A percentile compares a stretch with the other conserved stretches of the same genome.
phyloP scores from a whole-genome alignment of 2,329 filamentous ascomycete genomes.

The Cadophora gregata region DNA sequence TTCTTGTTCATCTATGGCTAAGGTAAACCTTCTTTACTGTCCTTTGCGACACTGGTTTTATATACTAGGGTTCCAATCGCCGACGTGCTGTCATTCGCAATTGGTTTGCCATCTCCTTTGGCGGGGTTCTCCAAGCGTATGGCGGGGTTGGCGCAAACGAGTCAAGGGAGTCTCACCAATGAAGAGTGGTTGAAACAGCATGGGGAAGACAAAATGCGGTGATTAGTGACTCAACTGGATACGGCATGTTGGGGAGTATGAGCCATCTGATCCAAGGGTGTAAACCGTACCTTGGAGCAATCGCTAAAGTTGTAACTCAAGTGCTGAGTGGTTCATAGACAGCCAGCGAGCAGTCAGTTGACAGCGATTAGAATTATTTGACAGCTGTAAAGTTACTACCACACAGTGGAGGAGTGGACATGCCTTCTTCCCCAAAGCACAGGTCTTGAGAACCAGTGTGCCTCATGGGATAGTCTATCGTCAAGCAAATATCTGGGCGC shows the following conservation, averaged over 20 bases:
- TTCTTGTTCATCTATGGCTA: too few relatives aligned
- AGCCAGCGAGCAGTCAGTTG: too few relatives aligned
- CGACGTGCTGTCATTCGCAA: neutral
- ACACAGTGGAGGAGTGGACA: too few relatives aligned
- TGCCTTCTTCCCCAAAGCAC: too few relatives aligned
- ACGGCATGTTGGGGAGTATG: neutral
- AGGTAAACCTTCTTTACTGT: neutral
- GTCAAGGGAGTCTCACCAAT: slow-evolving; percentile 1
- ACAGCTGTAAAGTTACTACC: too few relatives aligned
- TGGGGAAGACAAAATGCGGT: neutral
- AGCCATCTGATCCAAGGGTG: neutral
- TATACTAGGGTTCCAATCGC: neutral
- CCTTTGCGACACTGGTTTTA: neutral
- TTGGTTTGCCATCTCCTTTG: neutral
- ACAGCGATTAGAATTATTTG: too few relatives aligned
- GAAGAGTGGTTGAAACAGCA: neutral
- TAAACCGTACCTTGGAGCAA: neutral
- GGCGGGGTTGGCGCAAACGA: slow-evolving; percentile 3
- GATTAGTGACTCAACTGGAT: neutral
- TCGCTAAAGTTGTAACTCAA: too few relatives aligned
- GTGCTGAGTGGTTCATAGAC: too few relatives aligned
- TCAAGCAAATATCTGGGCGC: too few relatives aligned
- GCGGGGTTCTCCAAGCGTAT: slow-evolving; percentile 4
- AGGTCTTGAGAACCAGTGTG: neutral
- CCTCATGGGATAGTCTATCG: too few relatives aligned